These are phyloP conservation scores for Cryptosporidium andersoni DNA, from an alignment of 169 alveolate species.

Conservation along the genomic window DNA sequence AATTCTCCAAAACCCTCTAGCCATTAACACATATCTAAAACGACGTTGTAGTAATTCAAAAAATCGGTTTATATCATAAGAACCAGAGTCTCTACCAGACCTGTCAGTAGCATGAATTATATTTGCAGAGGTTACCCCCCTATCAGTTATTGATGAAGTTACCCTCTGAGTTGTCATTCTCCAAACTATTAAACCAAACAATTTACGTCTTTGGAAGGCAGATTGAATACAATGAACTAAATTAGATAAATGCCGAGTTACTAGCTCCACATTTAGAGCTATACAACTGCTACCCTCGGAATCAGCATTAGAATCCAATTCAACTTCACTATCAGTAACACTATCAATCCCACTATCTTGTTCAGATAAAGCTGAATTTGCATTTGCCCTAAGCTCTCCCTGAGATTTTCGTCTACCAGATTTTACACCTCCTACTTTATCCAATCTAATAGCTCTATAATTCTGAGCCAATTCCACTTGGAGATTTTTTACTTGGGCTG, in stretches of 20 bases:
- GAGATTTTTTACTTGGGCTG: slow-evolving; percentile 72
- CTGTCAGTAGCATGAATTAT: slow-evolving; percentile 32
- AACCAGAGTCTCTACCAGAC: slow-evolving; percentile 3
- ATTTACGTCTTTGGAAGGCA: slow-evolving; percentile 61
- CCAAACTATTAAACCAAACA: slow-evolving; percentile 56
- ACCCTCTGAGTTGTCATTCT: slow-evolving; percentile 16
- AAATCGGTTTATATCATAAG: slow-evolving; percentile 34
- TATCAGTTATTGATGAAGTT: slow-evolving; percentile 39
- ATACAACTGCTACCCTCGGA: slow-evolving; percentile 68
- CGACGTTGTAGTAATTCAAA: slow-evolving; percentile 66
- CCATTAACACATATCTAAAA: slow-evolving; percentile 36
- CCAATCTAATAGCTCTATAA: slow-evolving; percentile 44
- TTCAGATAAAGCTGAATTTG: not conserved
- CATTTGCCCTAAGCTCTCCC: slow-evolving; percentile 21
- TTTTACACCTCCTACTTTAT: slow-evolving; percentile 21
- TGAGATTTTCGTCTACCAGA: slow-evolving; percentile 39
- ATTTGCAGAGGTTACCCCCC: slow-evolving; percentile 38
- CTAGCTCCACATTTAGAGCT: slow-evolving; percentile 67
- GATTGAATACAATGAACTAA: slow-evolving; percentile 40
- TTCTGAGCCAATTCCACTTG: slow-evolving; percentile 68
- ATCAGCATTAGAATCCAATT: slow-evolving; percentile 61
- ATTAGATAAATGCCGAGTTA: slow-evolving; percentile 62
- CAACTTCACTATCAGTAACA: slow-evolving; percentile 43
- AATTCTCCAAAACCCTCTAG: slow-evolving; percentile 71
- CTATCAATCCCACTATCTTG: slow-evolving; percentile 36